phyloP scores from a whole-genome alignment of 176 grass and related monocot species.

The Coix lacrymajobi region DNA sequence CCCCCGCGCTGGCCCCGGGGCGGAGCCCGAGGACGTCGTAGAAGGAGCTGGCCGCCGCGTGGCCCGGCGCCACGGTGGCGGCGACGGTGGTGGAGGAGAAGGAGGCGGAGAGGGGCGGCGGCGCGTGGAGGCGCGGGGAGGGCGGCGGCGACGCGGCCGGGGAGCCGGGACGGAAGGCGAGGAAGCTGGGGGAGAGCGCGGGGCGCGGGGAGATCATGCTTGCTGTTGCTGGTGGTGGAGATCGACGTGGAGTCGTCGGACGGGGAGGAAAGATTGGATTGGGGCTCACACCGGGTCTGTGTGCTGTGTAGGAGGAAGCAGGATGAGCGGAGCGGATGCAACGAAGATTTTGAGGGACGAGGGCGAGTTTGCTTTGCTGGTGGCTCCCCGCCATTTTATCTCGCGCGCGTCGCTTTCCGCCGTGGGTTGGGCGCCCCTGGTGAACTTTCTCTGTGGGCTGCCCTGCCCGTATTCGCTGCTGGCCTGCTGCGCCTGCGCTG shows the following conservation, averaged over 20 bases:
- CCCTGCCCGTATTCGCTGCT: neutral
- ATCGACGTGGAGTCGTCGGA: neutral
- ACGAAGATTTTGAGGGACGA: neutral
- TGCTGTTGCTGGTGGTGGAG: neutral
- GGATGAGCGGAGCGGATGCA: neutral
- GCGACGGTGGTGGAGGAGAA: slow-evolving; percentile 2
- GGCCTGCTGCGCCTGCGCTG: neutral
- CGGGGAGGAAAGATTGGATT: neutral
- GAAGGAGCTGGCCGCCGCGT: slow-evolving; percentile 16
- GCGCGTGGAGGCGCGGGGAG: slow-evolving; percentile 6
- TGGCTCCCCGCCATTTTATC: neutral
- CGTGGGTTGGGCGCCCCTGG: neutral
- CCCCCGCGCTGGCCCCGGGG: slow-evolving; percentile 33
- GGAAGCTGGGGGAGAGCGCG: slow-evolving; percentile 35
- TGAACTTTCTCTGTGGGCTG: neutral
- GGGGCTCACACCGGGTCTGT: too few species aligned
- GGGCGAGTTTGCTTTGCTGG: neutral
- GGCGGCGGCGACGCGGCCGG: slow-evolving; percentile 6
- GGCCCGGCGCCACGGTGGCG: neutral
- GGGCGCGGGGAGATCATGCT: slow-evolving; percentile 33
- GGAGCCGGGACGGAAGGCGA: slow-evolving; percentile 19
- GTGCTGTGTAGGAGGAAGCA: too few species aligned
- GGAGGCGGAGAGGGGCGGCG: slow-evolving; percentile 24
- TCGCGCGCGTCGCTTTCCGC: neutral
- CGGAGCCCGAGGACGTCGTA: slow-evolving; percentile 61